Conservation (phyloP, 306 rosid genomes). For the Notholithocarpus densiflorus region DNA sequence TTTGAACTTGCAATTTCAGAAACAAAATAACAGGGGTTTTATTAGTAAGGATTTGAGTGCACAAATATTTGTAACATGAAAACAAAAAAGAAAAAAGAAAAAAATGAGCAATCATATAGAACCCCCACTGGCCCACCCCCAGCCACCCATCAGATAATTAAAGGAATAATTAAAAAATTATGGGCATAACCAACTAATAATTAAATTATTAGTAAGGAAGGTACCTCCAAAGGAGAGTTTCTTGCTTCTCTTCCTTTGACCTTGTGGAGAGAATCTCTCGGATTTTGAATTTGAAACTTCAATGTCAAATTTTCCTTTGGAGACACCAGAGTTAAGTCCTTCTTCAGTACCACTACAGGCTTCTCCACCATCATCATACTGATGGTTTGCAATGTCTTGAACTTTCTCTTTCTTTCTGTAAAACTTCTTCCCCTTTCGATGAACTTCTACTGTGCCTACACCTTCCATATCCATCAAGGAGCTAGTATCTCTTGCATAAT, state of each 20-base stretch:
- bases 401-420: conserved; percentile 59
- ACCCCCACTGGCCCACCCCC: conserved; percentile 3
- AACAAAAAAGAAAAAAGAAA: background rate
- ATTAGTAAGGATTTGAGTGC: background rate
- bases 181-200: conserved; percentile 13
- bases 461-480: conserved; percentile 59
- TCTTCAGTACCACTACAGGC: conserved; percentile 90
- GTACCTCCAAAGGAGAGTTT: conserved; percentile 73
- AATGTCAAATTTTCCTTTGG: conserved; percentile 50
- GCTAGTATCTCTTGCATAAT: conserved; percentile 51
- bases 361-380: conserved; percentile 78
- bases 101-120: background rate
- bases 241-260: conserved; percentile 55
- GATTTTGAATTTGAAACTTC: conserved; percentile 55
- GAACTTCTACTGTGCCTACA: conserved; percentile 49
- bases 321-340: conserved; percentile 44
- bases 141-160: conserved; percentile 6
- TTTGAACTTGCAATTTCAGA: background rate
- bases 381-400: conserved; percentile 43
- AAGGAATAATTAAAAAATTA: conserved; percentile 6
- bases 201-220: conserved; percentile 15
- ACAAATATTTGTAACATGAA: background rate
- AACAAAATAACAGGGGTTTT: background rate
- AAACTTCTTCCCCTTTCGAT: conserved; percentile 42
- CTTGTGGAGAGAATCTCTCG: conserved; percentile 39